Base-by-base conservation (phyloP, 805 yeast genomes). In the Barnettozyma sp. region DNA sequence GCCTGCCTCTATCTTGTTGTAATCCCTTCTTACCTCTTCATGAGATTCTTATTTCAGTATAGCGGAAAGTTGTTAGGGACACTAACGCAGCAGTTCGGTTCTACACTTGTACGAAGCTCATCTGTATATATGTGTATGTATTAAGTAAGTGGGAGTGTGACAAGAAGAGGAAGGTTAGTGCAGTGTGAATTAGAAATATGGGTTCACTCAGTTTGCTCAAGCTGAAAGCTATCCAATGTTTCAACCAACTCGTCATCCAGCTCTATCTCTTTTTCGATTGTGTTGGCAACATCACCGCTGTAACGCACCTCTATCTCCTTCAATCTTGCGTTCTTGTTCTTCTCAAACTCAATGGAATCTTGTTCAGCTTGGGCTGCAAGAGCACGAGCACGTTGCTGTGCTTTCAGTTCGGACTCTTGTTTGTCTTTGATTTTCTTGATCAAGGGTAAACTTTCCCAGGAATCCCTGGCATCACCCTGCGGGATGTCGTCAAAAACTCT, bases 361-460 rank as follows among this genome's bases (percentile, higher is more conserved):
- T 52, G 38, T 16, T 51, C 50, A 5, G 46, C 55, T 10, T 41
- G 29, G 18, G 32, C 27, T 11, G 39, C 39, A 10, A 40, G 30
- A 22, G 28, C 33, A 26, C 36, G 19, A 4, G 38, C 30, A 5
- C 37, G 30, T 11, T 39, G 34, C 22, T 40, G 32, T 2, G 35
- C 23, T 15, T 35, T 35, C n/a, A 35, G 30, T 27, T 38, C 43
- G 18, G 39, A 30, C 34, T 36, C 30, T 27, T 38, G 34, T 17
- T 40, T 36, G 6, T 39, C 41, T 23, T 44, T 48, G 32, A 53
- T 50, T 33, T 42, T 46, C 26, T 41, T 31, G 26, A 48, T 34
- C 29, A 49, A n/a, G n/a, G 53, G 45, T 13, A 45, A 21, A n/a
- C 35, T 38, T 18, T 38, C 48, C 55, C 54, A 50, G 4, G 44